Base-by-base conservation (phyloP, 768 basidiomycete genomes). In the Mycena rosella region DNA sequence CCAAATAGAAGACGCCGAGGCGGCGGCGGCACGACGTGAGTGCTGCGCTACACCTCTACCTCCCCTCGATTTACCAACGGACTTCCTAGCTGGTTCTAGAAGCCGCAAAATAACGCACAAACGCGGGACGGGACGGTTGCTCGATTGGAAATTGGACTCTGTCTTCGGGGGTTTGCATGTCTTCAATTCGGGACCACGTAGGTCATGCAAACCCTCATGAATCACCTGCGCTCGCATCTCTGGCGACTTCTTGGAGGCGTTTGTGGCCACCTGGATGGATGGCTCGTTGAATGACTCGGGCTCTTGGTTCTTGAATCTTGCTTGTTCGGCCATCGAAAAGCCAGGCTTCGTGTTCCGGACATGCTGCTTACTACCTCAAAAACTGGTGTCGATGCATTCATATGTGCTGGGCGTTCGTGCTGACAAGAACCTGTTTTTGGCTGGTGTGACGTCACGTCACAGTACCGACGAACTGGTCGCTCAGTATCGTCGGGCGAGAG, bases 361-460 rank as follows among this genome's bases (percentile, higher is more conserved):
- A 26, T 24, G 36, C 47, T 60, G 47, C 58, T 49, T 27, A 60
- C 47, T 49, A 49, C 48, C n/a, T 34, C 30, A 47, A 47, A 60
- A 57, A 32, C 32, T 38, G 58, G 22, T 38, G 58, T 29, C 6
- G 34, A 55, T 55, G 53, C 34, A 55, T 55, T 55, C 22, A 55
- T 36, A 24, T 36, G 11, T 26, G 53, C 34, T 24, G 34, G 29
- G 38, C 32, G 53, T 24, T 24, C 20, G 34, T 36, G 36, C n/a
- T 55, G 11, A 36, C 53, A 40, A 38, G 53, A 38, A 55, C 53
- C 53, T n/a, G n/a, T n/a, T n/a, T n/a, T 55, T 38, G 34, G n/a
- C 34, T 55, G 52, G 18, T 22, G 53, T 55, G 53, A 55, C 53
- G 13, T n/a, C 53, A 26, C 13, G 53, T 55, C 53, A 55, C 36